Evolutionary conservation across 345 rosid genomes (phyloP).

Genomic region (Salix koriyanagi): DNA sequence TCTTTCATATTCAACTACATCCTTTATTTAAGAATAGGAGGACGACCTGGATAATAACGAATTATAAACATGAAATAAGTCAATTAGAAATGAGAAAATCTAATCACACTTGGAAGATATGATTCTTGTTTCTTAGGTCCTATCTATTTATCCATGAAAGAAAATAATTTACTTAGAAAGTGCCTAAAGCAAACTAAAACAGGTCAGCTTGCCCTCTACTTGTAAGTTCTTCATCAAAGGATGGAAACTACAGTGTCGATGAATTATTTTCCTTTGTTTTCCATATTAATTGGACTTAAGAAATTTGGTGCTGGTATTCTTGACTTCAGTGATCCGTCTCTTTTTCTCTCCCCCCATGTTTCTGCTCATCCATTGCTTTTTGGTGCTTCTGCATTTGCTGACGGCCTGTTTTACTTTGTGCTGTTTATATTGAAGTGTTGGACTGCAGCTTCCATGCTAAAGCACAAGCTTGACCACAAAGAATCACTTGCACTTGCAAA

Average conservation of each 20-base stretch:
- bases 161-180: too few relatives aligned
- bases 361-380: not conserved
- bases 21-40: not conserved
- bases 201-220: too few relatives aligned
- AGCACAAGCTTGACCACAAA: conserved; percentile 54
- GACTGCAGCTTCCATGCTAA: conserved; percentile 63
- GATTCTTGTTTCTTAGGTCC: too few relatives aligned
- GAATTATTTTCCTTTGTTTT: not conserved
- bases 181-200: too few relatives aligned
- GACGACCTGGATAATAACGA: too few relatives aligned
- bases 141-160: too few relatives aligned
- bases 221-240: not conserved
- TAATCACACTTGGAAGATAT: too few relatives aligned
- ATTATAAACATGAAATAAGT: too few relatives aligned
- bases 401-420: too few relatives aligned
- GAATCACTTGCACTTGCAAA: conserved; percentile 67
- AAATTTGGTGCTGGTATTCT: not conserved
- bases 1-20: not conserved
- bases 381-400: not conserved
- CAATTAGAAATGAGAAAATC: too few relatives aligned
- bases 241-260: not conserved
- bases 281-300: not conserved
- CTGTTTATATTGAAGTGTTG: too few relatives aligned
- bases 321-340: not conserved
- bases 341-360: not conserved